These are phyloP conservation scores for Papiliotrema laurentii DNA, from an alignment of 1,284 basidiomycete genomes.

Conservation along the genomic window DNA sequence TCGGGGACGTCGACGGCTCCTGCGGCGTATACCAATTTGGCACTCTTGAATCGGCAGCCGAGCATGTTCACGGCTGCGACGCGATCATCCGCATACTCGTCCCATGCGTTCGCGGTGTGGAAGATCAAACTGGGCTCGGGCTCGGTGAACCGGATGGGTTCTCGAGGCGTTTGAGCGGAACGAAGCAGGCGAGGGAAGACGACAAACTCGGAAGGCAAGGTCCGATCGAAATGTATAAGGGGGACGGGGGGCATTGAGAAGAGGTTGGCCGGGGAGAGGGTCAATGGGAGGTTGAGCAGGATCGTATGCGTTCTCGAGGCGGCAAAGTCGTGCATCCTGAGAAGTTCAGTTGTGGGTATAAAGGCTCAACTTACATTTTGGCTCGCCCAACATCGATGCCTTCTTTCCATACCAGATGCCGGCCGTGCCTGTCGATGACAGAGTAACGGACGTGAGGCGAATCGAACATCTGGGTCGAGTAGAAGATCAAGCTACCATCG, in stretches of 20 bases:
- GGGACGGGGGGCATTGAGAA: conserved; percentile 44
- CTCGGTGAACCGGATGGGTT: conserved; percentile 46
- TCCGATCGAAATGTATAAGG: conserved; percentile 50
- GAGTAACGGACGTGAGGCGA: conserved; percentile 49
- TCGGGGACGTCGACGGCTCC: conserved; percentile 48
- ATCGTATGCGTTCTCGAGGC: conserved; percentile 48
- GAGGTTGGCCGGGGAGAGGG: conserved; percentile 51
- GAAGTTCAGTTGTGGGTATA: not conserved
- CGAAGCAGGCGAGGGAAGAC: conserved; percentile 48
- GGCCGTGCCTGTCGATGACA: conserved; percentile 45
- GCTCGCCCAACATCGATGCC: conserved; percentile 36
- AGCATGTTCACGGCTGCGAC: conserved; percentile 44
- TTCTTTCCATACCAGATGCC: conserved; percentile 35
- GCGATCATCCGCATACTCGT: conserved; percentile 23
- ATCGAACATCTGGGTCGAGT: conserved; percentile 49
- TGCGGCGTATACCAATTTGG: conserved; percentile 52
- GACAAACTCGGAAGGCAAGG: conserved; percentile 48
- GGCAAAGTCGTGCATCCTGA: conserved; percentile 54
- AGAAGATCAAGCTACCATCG: conserved; percentile 51
- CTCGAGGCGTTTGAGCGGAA: conserved; percentile 19
- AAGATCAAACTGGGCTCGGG: conserved; percentile 51
- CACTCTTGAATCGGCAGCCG: conserved; percentile 51
- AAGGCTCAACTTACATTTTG: conserved; percentile 28
- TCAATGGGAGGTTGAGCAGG: conserved; percentile 52
- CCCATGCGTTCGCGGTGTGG: conserved; percentile 54